Base-by-base conservation (phyloP, 331 rosid species). In the Quercus lobata region DNA sequence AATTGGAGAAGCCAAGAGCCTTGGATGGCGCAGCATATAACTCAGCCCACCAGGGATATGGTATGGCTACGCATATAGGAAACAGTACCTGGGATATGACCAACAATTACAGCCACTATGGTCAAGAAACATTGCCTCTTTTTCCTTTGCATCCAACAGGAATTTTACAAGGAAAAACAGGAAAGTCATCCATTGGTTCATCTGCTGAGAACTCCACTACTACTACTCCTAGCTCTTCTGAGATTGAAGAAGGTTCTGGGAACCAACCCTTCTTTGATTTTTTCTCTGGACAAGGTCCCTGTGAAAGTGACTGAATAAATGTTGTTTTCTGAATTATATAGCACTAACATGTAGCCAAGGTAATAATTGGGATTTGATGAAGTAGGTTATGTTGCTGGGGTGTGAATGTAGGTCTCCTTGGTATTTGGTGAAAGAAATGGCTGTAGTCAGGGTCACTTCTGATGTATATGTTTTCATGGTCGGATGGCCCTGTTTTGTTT, bases 131-230 rank as follows among this genome's bases (percentile, higher is more conserved):
- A 9, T 86, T 90, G 80, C 32, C 90, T 12, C 88, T 93, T 29
- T 93, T 93, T 83, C 97, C 97, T 49, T 57, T 90, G 71, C 90
- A 89, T 29, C 97, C 97, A 72, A 90, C 97, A 34, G 92, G 96
- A 17, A 76, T 89, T 75, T 73, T 94, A 71, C 88, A 81, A 74
- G 86, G 71, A 0, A 84, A 75, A 79, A 27, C 65, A 29, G 76
- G 46, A 29, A 57, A 83, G 17, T 17, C 78, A 71, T 81, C 72
- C 57, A 69, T 63, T 62, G 56, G 29, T 79, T 54, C 88, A 66
- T 55, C 85, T 56, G 79, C 76, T 63, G 53, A 75, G 44, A 72
- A 57, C 49, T 80, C 81, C 2, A 71, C 77, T 73, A 76, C 72
- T 66, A 53, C 82, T 7, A 22, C 68, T 78, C 71, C 81, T 54